Evolutionary conservation across 495 filamentous ascomycete species (phyloP), one percentile per base, ranked within the genome.

Genomic region (Chaetomium cochliodes): DNA sequence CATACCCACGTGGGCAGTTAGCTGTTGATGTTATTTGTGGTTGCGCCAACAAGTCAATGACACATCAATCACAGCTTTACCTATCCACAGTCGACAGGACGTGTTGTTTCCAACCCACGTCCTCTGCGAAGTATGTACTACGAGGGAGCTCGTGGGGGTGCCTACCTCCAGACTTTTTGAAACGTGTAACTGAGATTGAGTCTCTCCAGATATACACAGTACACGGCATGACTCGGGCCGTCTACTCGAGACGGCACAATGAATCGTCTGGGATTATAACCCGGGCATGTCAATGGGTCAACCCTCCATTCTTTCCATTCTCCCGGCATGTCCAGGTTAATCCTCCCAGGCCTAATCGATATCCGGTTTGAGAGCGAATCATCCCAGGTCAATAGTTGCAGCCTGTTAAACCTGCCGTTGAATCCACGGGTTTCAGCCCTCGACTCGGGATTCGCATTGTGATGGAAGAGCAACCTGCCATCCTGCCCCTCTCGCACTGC

Each of bases 361-460:
- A 58, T 60, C 26, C 58, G 23, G 58, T 49, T 60, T 60, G 58
- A 60, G 26, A 60, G 23, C 25, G 39, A 25, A 44, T 4, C 12
- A 58, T 44, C 55, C 55, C 22, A n/a, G 37, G n/a, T 22, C 25
- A 20, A 20, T 57, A 33, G n/a, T 33, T 2, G 20, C 18, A 16
- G 37, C 54, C 6, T 37, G 28, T 37, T 33, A 30, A 37, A 55
- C 26, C 16, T 18, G 33, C 20, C n/a, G 52, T 30, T 6, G 25
- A 28, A 13, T 50, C 23, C 50, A 33, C 20, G 23, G 39, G 25
- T 18, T 58, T 46, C 20, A 26, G 44, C 9, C 37, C 2, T 58
- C 20, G 39, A 57, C 6, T 33, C 15, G 9, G 23, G 37, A 33
- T 57, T n/a, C 26, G 26, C 28, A 37, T 37, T 37, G 33, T 28